These are phyloP conservation scores for Helicocarpus griseus DNA, from an alignment of 2,329 filamentous ascomycete species.

Conservation along the genomic window DNA sequence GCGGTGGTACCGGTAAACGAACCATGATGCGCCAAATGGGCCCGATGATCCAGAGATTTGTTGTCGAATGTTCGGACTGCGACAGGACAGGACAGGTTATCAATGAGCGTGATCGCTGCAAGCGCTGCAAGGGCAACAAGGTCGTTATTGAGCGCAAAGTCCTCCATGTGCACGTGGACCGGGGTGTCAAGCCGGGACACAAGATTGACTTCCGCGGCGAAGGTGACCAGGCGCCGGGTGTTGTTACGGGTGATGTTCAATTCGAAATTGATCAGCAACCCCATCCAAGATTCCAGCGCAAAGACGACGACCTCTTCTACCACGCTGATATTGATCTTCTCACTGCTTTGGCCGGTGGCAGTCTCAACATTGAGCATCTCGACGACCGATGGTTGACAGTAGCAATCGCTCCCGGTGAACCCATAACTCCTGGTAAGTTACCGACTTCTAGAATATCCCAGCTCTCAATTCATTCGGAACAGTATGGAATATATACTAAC, in stretches of 20 bases:
- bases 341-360: constrained; percentile 85
- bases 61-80: constrained; percentile 97
- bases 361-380: constrained; percentile 87
- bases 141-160: constrained; percentile 96
- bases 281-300: constrained; percentile 88
- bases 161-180: constrained; percentile 93
- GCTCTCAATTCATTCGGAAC: not conserved
- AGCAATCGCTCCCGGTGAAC: constrained; percentile 86
- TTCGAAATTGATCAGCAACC: constrained; percentile 99
- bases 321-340: constrained; percentile 92
- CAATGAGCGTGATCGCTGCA: constrained; percentile 95
- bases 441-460: constrained; percentile 10
- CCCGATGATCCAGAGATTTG: constrained; percentile 99
- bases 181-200: constrained; percentile 83
- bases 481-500: constrained; percentile 21
- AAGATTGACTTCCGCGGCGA: constrained; percentile 97
- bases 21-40: constrained; percentile 99
- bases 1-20: constrained; percentile 87
- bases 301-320: constrained; percentile 93
- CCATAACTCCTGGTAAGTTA: constrained; percentile 77
- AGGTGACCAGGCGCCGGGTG: constrained; percentile 88
- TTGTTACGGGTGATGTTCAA: constrained; percentile 88
- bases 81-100: constrained; percentile 96
- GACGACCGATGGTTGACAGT: constrained; percentile 95
- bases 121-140: constrained; percentile 94